Conservation (phyloP, 768 basidiomycete genomes). For the Hebeloma cylindrosporum region DNA sequence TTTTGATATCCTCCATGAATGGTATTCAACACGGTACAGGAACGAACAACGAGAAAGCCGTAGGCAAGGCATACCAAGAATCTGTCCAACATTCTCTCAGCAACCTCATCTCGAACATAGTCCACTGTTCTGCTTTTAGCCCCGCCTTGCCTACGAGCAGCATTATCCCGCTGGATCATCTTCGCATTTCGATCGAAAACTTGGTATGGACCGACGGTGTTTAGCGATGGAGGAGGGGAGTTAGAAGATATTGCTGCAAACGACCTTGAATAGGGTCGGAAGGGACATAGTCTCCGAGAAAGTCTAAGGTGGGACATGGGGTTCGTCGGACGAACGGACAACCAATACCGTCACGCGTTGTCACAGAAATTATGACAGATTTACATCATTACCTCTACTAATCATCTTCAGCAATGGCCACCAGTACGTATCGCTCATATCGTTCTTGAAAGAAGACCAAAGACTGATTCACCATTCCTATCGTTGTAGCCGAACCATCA, state of each 20-base stretch:
- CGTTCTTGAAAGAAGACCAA: too few species aligned
- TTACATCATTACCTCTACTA: too few species aligned
- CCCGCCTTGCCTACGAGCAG: conserved; percentile 58
- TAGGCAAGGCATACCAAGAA: conserved; percentile 58
- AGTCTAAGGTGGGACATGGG: too few species aligned
- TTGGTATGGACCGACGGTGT: conserved; percentile 64
- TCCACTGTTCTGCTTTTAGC: conserved; percentile 76
- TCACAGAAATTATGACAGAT: too few species aligned
- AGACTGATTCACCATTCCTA: too few species aligned
- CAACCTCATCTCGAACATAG: conserved; percentile 89
- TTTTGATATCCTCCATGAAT: conserved; percentile 79
- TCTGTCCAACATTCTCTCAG: conserved; percentile 87
- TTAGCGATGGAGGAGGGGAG: conserved; percentile 39
- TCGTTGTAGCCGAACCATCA: too few species aligned
- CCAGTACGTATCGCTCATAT: too few species aligned
- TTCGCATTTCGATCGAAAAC: conserved; percentile 88
- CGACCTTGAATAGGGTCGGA: conserved; percentile 30
- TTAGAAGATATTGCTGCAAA: conserved; percentile 52
- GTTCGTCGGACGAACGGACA: too few species aligned
- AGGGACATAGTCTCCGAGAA: conserved; percentile 9
- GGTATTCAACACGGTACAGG: neutral
- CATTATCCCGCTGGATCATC: conserved; percentile 72
- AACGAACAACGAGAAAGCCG: neutral
- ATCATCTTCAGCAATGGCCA: too few species aligned
- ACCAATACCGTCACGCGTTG: too few species aligned